Conservation (phyloP, 306 rosid genomes). For the Oxytropis ochrocephala region DNA sequence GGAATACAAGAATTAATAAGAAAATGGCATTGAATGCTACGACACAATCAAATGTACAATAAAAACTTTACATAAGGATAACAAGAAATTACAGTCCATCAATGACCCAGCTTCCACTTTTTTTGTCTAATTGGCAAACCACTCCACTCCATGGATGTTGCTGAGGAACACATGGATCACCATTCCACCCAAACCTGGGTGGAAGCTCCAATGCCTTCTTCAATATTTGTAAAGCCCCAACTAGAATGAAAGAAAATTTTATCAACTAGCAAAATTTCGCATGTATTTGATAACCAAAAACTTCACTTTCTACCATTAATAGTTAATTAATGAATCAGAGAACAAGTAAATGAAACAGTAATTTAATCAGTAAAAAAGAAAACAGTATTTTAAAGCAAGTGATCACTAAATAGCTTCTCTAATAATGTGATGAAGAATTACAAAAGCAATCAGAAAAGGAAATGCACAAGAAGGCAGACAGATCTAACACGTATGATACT, state of each 20-base stretch:
- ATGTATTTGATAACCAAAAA: neutral
- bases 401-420: neutral
- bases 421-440: neutral
- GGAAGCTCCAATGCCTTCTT: conserved; percentile 82
- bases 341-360: neutral
- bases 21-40: neutral
- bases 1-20: neutral
- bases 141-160: conserved; percentile 95
- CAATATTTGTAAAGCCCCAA: conserved; percentile 56
- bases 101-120: conserved; percentile 62
- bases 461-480: neutral
- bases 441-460: neutral
- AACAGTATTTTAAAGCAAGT: conserved; percentile 1
- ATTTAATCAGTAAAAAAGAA: too few species aligned
- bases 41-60: conserved; percentile 14
- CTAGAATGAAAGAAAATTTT: conserved; percentile 37
- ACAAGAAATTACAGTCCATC: conserved; percentile 73
- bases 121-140: conserved; percentile 59
- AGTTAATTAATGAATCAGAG: neutral
- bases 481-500: conserved; percentile 9
- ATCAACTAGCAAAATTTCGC: conserved; percentile 11
- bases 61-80: conserved; percentile 5
- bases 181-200: conserved; percentile 85
- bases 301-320: too few species aligned
- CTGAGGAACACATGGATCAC: conserved; percentile 96